phyloP scores from a whole-genome alignment of 345 rosid species.

The Citrus reticulata region DNA sequence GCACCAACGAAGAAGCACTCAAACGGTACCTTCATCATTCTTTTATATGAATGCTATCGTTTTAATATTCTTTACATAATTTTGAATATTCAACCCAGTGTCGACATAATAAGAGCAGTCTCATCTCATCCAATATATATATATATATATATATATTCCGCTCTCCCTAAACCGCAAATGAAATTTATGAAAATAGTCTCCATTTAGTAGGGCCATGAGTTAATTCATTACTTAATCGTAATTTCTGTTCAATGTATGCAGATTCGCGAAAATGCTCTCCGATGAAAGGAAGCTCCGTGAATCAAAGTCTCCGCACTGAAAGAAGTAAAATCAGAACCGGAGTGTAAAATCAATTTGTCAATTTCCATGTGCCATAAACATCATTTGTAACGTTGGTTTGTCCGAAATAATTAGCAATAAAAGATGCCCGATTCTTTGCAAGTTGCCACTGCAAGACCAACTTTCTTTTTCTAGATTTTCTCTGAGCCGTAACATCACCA shows the following conservation, averaged over 20 bases:
- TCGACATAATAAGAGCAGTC: too few species aligned
- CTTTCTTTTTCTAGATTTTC: not conserved
- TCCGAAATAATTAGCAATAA: not conserved
- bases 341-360: not conserved
- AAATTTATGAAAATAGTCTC: not conserved
- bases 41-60: not conserved
- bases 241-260: conserved; percentile 7
- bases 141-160: too few species aligned
- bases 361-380: not conserved
- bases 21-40: conserved; percentile 29
- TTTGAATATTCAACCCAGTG: not conserved
- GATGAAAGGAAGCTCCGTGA: conserved; percentile 42
- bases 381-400: not conserved
- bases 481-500: not conserved
- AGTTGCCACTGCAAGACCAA: too few species aligned
- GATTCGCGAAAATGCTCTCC: conserved; percentile 52
- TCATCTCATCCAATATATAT: too few species aligned
- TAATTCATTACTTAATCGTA: not conserved
- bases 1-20: conserved; percentile 55
- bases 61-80: too few species aligned
- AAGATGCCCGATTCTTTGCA: not conserved
- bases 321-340: not conserved
- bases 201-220: not conserved
- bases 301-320: not conserved
- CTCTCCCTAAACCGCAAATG: too few species aligned